Conservation (phyloP, 345 rosid genomes). For the Sisymbrium altissimum region DNA sequence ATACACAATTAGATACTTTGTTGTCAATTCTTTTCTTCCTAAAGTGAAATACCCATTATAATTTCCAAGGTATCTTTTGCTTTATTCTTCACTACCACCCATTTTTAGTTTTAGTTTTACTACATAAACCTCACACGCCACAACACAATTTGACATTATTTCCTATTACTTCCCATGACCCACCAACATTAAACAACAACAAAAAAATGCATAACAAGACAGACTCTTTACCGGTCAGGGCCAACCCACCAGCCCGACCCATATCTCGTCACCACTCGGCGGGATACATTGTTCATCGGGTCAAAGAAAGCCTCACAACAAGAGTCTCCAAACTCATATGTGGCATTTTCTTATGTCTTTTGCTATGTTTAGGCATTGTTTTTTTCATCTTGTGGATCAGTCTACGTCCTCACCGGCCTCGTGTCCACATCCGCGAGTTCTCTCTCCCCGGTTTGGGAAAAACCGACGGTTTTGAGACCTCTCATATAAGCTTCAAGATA, state of each 20-base stretch:
- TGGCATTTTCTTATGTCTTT: constrained; percentile 45
- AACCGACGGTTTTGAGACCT: constrained; percentile 48
- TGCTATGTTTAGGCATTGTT: constrained; percentile 46
- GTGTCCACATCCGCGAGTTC: constrained; percentile 49
- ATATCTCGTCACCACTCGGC: constrained; percentile 39
- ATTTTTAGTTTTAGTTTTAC: neutral
- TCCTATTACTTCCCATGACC: constrained; percentile 6
- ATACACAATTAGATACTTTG: neutral
- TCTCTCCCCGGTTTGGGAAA: constrained; percentile 49
- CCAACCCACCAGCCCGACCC: constrained; percentile 11
- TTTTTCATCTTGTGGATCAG: constrained; percentile 72
- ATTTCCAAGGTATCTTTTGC: constrained; percentile 25
- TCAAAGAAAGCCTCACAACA: constrained; percentile 60
- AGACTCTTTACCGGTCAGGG: constrained; percentile 26
- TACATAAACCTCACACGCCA: constrained; percentile 23
- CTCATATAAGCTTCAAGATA: constrained; percentile 52
- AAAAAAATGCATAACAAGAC: constrained; percentile 33
- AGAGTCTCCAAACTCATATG: constrained; percentile 61
- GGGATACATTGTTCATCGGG: constrained; percentile 51
- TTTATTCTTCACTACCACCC: neutral
- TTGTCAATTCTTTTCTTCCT: constrained; percentile 47
- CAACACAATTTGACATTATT: neutral
- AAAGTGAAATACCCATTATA: constrained; percentile 17
- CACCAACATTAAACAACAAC: neutral
- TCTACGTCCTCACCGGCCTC: constrained; percentile 84